Percentiles rank a stretch among this genome's conserved stretches.
Evolutionary conservation across 2,329 filamentous ascomycete genomes (phyloP).

Genomic region (Neofusicoccum sp.): DNA sequence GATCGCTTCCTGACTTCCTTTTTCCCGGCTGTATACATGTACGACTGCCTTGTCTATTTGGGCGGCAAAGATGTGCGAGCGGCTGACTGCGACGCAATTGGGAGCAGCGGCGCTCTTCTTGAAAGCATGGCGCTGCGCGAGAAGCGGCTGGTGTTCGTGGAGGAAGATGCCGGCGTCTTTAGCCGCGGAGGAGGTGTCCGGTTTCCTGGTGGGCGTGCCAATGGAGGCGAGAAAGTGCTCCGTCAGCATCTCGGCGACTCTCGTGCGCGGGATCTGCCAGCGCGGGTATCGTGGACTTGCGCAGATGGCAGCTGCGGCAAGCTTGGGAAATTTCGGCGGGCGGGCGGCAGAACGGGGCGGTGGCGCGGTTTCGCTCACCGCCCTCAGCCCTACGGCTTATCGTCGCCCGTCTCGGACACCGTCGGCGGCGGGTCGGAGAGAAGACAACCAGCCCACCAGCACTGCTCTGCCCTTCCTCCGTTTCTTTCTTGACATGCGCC

Average conservation of each 20-base stretch:
- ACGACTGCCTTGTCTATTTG: conserved; percentile 90
- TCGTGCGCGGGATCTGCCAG: not conserved
- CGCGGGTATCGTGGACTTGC: conserved; percentile 8
- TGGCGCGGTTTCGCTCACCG: not conserved
- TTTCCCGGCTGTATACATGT: conserved; percentile 84
- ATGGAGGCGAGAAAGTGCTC: conserved; percentile 55
- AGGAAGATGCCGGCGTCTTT: conserved; percentile 87
- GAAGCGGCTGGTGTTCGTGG: conserved; percentile 77
- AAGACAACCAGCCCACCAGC: not conserved
- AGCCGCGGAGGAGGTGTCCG: conserved; percentile 52
- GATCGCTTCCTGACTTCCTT: conserved; percentile 84
- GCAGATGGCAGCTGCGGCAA: not conserved
- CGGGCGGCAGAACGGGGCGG: not conserved
- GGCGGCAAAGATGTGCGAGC: conserved; percentile 85
- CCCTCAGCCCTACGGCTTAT: conserved; percentile 17
- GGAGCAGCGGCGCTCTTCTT: conserved; percentile 87
- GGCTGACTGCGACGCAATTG: conserved; percentile 78
- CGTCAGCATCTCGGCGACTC: conserved; percentile 46
- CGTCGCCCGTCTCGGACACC: conserved; percentile 16
- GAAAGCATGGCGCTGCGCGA: conserved; percentile 74
- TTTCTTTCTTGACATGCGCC: conserved; percentile 3
- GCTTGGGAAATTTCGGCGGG: conserved; percentile 20
- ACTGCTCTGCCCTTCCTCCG: not conserved
- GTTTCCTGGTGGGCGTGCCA: conserved; percentile 43
- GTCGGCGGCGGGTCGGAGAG: conserved; percentile 11